Percentiles rank a stretch among this genome's conserved stretches.
Conservation (phyloP, 108 stramenopile species). For the Skeletonema costatum region DNA sequence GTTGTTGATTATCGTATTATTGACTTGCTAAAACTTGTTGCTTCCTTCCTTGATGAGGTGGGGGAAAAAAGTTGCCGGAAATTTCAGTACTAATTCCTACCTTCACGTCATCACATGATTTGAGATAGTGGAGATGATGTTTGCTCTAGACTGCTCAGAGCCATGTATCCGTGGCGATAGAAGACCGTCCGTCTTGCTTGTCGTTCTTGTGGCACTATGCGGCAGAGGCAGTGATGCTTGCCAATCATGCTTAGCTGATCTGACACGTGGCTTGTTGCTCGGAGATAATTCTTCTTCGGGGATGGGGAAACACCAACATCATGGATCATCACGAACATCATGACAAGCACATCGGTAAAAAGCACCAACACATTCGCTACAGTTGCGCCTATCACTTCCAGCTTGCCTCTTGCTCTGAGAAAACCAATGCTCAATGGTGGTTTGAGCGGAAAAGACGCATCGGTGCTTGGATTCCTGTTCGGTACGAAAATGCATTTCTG, state of each 20-base stretch:
- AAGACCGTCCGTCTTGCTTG: neutral
- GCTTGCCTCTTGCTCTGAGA: neutral
- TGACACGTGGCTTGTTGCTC: neutral
- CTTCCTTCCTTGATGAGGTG: too few species aligned
- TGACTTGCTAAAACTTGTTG: too few species aligned
- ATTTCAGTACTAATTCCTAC: too few species aligned
- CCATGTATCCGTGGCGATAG: neutral
- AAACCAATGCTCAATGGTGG: neutral
- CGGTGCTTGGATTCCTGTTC: neutral
- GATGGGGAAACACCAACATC: neutral
- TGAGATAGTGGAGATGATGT: too few species aligned
- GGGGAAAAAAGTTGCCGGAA: too few species aligned
- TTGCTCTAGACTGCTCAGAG: too few species aligned
- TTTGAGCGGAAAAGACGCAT: neutral
- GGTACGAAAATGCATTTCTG: neutral
- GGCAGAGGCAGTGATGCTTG: constrained; percentile 14
- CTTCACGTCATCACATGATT: too few species aligned
- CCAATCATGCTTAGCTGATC: constrained; percentile 29
- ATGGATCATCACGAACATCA: neutral
- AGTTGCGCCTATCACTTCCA: neutral
- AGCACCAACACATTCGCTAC: neutral
- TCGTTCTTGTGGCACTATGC: neutral
- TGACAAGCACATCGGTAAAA: neutral
- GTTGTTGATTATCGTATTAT: neutral
- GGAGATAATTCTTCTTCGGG: neutral